Evolutionary conservation across 2,329 filamentous ascomycete species (phyloP).

Genomic region (Phoma herbarum): DNA sequence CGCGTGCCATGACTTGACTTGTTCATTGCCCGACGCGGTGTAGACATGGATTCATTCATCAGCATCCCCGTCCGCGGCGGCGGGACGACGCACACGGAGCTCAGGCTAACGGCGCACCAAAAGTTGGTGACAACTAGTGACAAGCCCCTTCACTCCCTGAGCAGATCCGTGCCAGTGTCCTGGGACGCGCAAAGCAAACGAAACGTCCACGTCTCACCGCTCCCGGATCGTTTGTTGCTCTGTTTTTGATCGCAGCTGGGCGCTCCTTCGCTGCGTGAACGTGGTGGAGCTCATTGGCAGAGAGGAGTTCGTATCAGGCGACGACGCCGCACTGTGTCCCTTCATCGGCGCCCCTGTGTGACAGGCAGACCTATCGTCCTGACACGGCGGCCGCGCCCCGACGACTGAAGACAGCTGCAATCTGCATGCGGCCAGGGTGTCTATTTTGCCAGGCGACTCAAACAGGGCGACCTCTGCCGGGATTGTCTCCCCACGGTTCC

Average conservation of each 20-base stretch:
- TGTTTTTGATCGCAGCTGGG: slow-evolving; percentile 20
- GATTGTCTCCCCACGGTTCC: slow-evolving; percentile 23
- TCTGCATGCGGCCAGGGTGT: slow-evolving; percentile 26
- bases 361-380: slow-evolving; percentile 30
- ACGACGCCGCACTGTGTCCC: slow-evolving; percentile 25
- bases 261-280: slow-evolving; percentile 22
- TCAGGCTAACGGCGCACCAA: slow-evolving; percentile 38
- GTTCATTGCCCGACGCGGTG: slow-evolving; percentile 24
- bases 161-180: slow-evolving; percentile 41
- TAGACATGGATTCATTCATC: slow-evolving; percentile 34
- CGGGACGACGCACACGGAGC: slow-evolving; percentile 46
- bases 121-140: slow-evolving; percentile 28
- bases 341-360: slow-evolving; percentile 32
- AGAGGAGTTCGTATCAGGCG: slow-evolving; percentile 22
- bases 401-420: slow-evolving; percentile 22
- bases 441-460: slow-evolving; percentile 28
- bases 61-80: slow-evolving; percentile 39
- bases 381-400: slow-evolving; percentile 28
- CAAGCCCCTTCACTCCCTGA: slow-evolving; percentile 35
- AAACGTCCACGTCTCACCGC: slow-evolving; percentile 32
- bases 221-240: slow-evolving; percentile 22
- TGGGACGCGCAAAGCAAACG: slow-evolving; percentile 30
- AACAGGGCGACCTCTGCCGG: slow-evolving; percentile 14
- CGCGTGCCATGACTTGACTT: slow-evolving; percentile 20
- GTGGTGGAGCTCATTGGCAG: slow-evolving; percentile 35